Evolutionary conservation across 805 yeast genomes (phyloP), one percentile per base, ranked within the genome.

Genomic region (Saturnispora ahearnii): DNA sequence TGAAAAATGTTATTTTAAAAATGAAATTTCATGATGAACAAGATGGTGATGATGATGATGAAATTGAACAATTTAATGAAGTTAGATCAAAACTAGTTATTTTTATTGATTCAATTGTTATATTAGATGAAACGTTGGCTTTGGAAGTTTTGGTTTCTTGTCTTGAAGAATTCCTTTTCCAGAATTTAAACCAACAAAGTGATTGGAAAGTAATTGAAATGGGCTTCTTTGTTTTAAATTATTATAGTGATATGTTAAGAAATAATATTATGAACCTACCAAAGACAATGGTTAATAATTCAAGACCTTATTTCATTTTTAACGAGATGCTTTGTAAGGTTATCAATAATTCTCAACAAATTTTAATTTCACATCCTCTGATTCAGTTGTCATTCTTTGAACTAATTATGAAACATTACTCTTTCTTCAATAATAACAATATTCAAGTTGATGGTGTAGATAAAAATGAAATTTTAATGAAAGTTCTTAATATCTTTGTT

Each of bases 121-220:
- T 71, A 4, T 62, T 78, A 41, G 64, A 67, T 46, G 72, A 68
- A 50, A 58, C 64, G 3, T 52, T 67, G 13, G 63, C 69, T 22
- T 57, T 68, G 34, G 70, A 66, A 28, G 67, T 67, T 43, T 54
- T 67, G 55, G 65, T 64, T 41, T 57, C 56, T 26, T 77, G 87
- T 44, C 80, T 87, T 46, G 72, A 79, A 47, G 67, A 64, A 49
- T 66, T 68, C 46, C 57, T 68, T 30, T 66, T 66, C 52, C 45
- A 48, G 13, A 44, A 34, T 18, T 42, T 53, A 5, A 45, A 44
- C 45, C 46, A 48, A 22, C 36, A 55, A 15, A 48, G 49, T 30
- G 79, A 81, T 55, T 90, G 98, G 98, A 78, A 88, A 62, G 78
- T 76, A 28, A 73, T 87, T 37, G 99, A 93, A 66, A 73, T 93